Conservation (phyloP, 2,329 filamentous ascomycete genomes). For the Penicillium olsonii region DNA sequence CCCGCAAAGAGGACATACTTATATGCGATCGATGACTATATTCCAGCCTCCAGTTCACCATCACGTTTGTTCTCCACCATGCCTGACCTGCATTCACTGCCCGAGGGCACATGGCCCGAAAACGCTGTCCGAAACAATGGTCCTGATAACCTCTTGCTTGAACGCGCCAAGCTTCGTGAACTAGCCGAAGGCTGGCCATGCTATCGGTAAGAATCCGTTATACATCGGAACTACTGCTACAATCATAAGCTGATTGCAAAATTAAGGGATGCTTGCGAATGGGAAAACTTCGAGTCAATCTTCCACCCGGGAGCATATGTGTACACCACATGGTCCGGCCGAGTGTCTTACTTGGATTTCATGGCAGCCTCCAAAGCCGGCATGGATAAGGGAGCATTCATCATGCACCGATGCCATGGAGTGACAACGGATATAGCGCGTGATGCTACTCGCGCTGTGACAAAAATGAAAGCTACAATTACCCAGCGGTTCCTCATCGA, state of each 20-base stretch:
- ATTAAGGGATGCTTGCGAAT: slow-evolving; percentile 51
- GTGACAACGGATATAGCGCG: slow-evolving; percentile 46
- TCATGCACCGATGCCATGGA: slow-evolving; percentile 57
- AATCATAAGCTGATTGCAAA: background rate
- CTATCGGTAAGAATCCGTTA: slow-evolving; percentile 39
- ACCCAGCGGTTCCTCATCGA: slow-evolving; percentile 51
- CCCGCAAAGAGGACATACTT: background rate
- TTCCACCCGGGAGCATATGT: slow-evolving; percentile 52
- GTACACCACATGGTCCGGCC: slow-evolving; percentile 55
- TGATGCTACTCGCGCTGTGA: slow-evolving; percentile 45
- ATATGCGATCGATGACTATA: background rate
- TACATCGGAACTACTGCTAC: background rate
- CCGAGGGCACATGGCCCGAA: slow-evolving; percentile 38
- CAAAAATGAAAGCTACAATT: slow-evolving; percentile 55
- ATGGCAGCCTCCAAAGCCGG: slow-evolving; percentile 54
- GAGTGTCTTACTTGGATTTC: slow-evolving; percentile 46
- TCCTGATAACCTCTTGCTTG: slow-evolving; percentile 45
- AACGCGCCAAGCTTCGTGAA: slow-evolving; percentile 51
- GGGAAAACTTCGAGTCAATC: slow-evolving; percentile 54
- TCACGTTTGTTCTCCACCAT: slow-evolving; percentile 22
- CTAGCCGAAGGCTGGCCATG: slow-evolving; percentile 54
- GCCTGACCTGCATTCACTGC: slow-evolving; percentile 40
- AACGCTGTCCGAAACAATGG: slow-evolving; percentile 52
- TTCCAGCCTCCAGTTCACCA: background rate
- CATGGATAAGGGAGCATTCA: slow-evolving; percentile 55